Evolutionary conservation across 129 eudicot species (phyloP).

Genomic region (Tagetes patula): DNA sequence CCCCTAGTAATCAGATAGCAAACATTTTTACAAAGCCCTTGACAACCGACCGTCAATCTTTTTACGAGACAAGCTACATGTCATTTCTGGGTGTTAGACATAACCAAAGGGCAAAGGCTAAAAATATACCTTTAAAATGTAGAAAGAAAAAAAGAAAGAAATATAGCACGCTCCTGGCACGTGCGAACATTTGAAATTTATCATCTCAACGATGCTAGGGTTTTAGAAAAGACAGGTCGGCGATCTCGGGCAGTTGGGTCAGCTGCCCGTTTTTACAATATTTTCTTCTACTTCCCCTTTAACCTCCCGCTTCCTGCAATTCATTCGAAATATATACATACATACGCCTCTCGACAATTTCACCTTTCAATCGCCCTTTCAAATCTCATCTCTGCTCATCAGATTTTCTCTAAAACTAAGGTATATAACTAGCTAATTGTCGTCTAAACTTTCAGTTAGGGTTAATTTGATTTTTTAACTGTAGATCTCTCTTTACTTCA

Average conservation of each 20-base stretch:
- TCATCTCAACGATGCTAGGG: conserved; percentile 29
- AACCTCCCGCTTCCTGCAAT: conserved; percentile 40
- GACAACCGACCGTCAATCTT: too few relatives aligned
- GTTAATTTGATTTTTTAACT: conserved; percentile 20
- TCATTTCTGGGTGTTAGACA: too few relatives aligned
- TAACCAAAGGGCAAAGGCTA: too few relatives aligned
- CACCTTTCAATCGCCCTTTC: neutral
- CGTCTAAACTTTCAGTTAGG: neutral
- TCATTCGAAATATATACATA: conserved; percentile 36
- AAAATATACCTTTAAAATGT: too few relatives aligned
- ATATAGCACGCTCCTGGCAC: conserved; percentile 36
- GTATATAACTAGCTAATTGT: conserved; percentile 2
- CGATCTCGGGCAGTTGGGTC: conserved; percentile 42
- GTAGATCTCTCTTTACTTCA: conserved; percentile 23
- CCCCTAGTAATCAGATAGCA: too few relatives aligned
- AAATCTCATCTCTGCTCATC: conserved; percentile 14
- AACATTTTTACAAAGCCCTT: too few relatives aligned
- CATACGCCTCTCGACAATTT: conserved; percentile 10
- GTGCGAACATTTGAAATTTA: conserved; percentile 27
- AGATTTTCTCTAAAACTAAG: conserved; percentile 4
- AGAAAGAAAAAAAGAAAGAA: neutral
- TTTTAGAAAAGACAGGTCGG: conserved; percentile 34
- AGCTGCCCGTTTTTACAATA: conserved; percentile 31
- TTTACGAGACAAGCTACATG: too few relatives aligned
- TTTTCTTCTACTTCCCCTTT: conserved; percentile 20